Conservation (phyloP, 2,329 filamentous ascomycete species). For the Penicillium psychrosexuale region DNA sequence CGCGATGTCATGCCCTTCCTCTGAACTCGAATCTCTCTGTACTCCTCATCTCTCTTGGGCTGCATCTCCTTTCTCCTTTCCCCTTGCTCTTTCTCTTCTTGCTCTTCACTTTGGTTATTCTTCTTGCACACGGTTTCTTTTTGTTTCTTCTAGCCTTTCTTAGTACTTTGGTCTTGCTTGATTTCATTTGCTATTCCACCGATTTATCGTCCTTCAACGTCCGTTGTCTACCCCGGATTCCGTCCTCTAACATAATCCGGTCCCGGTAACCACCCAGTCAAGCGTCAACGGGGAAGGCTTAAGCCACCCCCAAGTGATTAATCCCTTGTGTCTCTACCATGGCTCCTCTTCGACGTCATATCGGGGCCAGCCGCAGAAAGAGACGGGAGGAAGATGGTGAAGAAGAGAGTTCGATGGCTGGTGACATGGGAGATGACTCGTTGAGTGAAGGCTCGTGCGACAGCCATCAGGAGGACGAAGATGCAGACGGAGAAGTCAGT, state of each 20-base stretch:
- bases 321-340: slow-evolving; percentile 26
- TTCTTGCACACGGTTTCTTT: slow-evolving; percentile 7
- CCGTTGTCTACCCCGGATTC: slow-evolving; percentile 18
- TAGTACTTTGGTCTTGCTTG: slow-evolving; percentile 9
- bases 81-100: slow-evolving; percentile 17
- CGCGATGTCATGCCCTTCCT: slow-evolving; percentile 24
- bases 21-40: slow-evolving; percentile 17
- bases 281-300: not conserved
- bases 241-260: slow-evolving; percentile 11
- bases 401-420: slow-evolving; percentile 49
- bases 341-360: slow-evolving; percentile 45
- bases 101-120: slow-evolving; percentile 6
- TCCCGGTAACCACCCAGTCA: slow-evolving; percentile 7
- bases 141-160: slow-evolving; percentile 3
- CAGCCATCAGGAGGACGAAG: slow-evolving; percentile 57
- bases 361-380: slow-evolving; percentile 46
- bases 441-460: slow-evolving; percentile 60
- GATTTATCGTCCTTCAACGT: slow-evolving; percentile 20
- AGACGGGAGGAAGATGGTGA: slow-evolving; percentile 49
- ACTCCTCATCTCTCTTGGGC: slow-evolving; percentile 19
- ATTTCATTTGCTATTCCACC: not conserved
- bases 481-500: slow-evolving; percentile 58
- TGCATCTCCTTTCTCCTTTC: slow-evolving; percentile 18
- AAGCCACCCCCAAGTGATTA: not conserved
- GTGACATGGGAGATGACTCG: slow-evolving; percentile 58